These are phyloP conservation scores for Phytopythium cucurbitacearum DNA, from an alignment of 352 stramenopile species.

Conservation along the genomic window DNA sequence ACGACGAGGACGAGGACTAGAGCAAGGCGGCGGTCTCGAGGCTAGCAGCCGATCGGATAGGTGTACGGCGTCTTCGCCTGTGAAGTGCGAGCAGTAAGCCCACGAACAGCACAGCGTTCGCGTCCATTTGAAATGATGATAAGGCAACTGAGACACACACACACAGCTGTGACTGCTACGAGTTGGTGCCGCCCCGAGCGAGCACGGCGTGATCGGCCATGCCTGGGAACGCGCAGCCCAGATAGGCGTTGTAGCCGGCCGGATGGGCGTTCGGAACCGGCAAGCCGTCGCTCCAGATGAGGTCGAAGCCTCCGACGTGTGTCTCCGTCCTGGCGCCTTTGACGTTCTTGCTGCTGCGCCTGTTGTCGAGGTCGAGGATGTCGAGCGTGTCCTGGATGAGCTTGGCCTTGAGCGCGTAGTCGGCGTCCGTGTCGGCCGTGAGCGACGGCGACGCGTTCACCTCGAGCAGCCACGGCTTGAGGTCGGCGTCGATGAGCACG, in stretches of 20 bases:
- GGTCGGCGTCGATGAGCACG: slow-evolving; percentile 89
- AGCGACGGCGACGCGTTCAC: slow-evolving; percentile 94
- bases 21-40: not conserved
- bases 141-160: slow-evolving; percentile 1
- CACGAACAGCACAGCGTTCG: not conserved
- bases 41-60: too few species aligned
- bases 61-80: too few species aligned
- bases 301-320: slow-evolving; percentile 66
- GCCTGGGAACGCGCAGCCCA: slow-evolving; percentile 44
- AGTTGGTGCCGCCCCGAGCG: too few species aligned
- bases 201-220: not conserved
- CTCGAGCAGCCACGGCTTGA: slow-evolving; percentile 91
- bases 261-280: slow-evolving; percentile 27
- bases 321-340: slow-evolving; percentile 20
- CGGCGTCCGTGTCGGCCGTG: slow-evolving; percentile 89
- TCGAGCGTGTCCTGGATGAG: slow-evolving; percentile 94
- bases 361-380: slow-evolving; percentile 89
- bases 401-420: slow-evolving; percentile 92
- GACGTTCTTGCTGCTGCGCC: slow-evolving; percentile 37
- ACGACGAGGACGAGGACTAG: slow-evolving; percentile 61
- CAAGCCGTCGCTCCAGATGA: slow-evolving; percentile 67
- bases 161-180: not conserved
- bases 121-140: too few species aligned
- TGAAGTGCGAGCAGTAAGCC: too few species aligned
- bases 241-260: slow-evolving; percentile 50